phyloP scores from a whole-genome alignment of 345 rosid species.

The Brassica cretica region DNA sequence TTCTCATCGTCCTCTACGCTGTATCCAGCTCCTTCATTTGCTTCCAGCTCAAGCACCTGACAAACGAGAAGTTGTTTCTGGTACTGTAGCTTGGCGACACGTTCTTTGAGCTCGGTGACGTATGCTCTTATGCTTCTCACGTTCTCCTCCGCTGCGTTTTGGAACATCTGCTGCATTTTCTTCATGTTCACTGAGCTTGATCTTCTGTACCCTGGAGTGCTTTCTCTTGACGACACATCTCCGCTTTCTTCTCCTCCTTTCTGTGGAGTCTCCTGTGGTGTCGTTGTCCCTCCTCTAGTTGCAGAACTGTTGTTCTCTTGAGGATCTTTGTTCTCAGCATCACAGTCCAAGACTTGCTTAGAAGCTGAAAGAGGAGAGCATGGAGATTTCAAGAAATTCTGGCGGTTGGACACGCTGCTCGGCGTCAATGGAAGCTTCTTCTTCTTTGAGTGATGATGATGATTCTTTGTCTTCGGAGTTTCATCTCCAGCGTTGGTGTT shows the following conservation, averaged over 20 bases:
- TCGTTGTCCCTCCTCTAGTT: constrained; percentile 43
- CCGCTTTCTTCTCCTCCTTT: constrained; percentile 3
- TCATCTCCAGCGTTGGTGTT: constrained; percentile 57
- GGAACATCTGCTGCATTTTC: constrained; percentile 1
- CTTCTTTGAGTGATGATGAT: constrained; percentile 62
- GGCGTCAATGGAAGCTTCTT: constrained; percentile 79
- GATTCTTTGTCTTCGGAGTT: constrained; percentile 61
- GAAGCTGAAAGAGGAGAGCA: constrained; percentile 89
- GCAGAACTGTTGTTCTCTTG: constrained; percentile 52
- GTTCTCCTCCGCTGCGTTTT: constrained; percentile 2
- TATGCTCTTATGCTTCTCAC: background rate
- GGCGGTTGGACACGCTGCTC: constrained; percentile 67
- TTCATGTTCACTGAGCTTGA: constrained; percentile 2
- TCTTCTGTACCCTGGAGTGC: constrained; percentile 4
- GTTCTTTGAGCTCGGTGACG: background rate
- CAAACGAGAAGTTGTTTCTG: constrained; percentile 99
- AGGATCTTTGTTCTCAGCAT: constrained; percentile 81
- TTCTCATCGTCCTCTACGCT: constrained; percentile 59
- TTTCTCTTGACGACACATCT: constrained; percentile 58
- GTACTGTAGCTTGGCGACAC: constrained; percentile 56
- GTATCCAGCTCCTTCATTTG: constrained; percentile 91
- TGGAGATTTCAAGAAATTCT: constrained; percentile 77
- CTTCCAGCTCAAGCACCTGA: constrained; percentile 99
- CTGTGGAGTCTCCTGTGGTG: background rate
- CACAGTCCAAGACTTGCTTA: constrained; percentile 68